Base-by-base conservation (phyloP, 768 basidiomycete genomes). In the Cystobasidium ongulense region DNA sequence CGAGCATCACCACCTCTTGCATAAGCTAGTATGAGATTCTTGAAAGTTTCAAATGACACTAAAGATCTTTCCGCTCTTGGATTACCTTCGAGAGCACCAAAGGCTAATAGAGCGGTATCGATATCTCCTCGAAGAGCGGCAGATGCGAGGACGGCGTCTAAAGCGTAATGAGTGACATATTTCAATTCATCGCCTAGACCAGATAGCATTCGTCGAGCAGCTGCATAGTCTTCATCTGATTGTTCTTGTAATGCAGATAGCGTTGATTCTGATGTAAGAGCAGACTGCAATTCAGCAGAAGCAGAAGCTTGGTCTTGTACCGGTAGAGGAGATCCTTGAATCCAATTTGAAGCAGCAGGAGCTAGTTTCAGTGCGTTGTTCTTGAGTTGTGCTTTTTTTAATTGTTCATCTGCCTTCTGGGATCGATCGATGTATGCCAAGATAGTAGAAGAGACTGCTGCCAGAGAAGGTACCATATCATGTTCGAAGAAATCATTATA, bases 21-120 rank as follows among this genome's bases (percentile, higher is more conserved):
- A 43, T 71, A 71, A 15, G 68, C 38, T 27, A 38, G 21, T 2
- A 71, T 27, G 21, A 71, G 54, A 43, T 54, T 27, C 53, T 54
- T 46, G 27, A 71, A 71, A 36, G 33, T 36, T 27, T 23, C 35
- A 31, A 25, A 29, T 31, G 50, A 27, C 8, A 52, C 53, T 27
- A 33, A 29, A 54, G 57, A 61, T n/a, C 53, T 54, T n/a, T 36
- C 15, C 2, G 52, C 15, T 25, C 68, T 15, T 31, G 63, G 63
- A n/a, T n/a, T 61, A 35, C 52, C 68, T 43, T 71, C 68, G 5
- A 71, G 68, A 10, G 33, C 29, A 27, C 68, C 68, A 38, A 71
- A 71, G 18, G 54, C 54, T 10, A 36, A 21, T 1, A 71, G 68
- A 25, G 52, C 68, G 21, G 68, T 71, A n/a, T 71, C 68, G 53